Conservation (phyloP, 352 stramenopile genomes). For the Pythium pyrilobum region DNA sequence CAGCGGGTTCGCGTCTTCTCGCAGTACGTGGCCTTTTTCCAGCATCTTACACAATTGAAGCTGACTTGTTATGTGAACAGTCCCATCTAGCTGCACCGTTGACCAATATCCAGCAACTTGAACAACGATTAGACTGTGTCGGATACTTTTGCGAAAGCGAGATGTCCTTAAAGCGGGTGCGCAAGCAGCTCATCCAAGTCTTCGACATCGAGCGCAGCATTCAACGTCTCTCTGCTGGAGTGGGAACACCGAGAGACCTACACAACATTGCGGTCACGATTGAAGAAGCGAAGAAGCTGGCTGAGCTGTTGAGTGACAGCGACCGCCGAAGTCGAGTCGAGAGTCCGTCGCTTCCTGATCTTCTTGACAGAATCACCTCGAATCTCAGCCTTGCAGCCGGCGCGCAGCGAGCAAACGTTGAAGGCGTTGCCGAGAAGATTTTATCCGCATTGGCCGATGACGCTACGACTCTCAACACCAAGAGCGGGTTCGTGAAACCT, state of each 20-base stretch:
- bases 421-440: conserved; percentile 31
- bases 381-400: neutral
- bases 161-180: conserved; percentile 37
- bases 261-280: conserved; percentile 62
- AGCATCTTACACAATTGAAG: neutral
- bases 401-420: neutral
- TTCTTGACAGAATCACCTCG: neutral
- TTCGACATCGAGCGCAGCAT: conserved; percentile 73
- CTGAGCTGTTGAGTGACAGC: neutral
- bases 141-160: conserved; percentile 43
- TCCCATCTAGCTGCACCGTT: conserved; percentile 61
- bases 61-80: conserved; percentile 11
- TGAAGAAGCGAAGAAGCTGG: conserved; percentile 37
- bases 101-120: conserved; percentile 47
- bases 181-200: conserved; percentile 49
- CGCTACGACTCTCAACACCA: conserved; percentile 49
- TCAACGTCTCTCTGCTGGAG: conserved; percentile 51
- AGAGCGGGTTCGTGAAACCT: conserved; percentile 44
- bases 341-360: conserved; percentile 3
- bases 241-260: conserved; percentile 63
- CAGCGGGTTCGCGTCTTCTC: conserved; percentile 59
- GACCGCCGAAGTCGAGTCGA: conserved; percentile 21
- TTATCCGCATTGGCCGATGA: conserved; percentile 59
- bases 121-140: conserved; percentile 46
- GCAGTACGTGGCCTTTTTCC: conserved; percentile 30